phyloP scores from a whole-genome alignment of 2,329 filamentous ascomycete species.

The Tolypocladium amazonense region DNA sequence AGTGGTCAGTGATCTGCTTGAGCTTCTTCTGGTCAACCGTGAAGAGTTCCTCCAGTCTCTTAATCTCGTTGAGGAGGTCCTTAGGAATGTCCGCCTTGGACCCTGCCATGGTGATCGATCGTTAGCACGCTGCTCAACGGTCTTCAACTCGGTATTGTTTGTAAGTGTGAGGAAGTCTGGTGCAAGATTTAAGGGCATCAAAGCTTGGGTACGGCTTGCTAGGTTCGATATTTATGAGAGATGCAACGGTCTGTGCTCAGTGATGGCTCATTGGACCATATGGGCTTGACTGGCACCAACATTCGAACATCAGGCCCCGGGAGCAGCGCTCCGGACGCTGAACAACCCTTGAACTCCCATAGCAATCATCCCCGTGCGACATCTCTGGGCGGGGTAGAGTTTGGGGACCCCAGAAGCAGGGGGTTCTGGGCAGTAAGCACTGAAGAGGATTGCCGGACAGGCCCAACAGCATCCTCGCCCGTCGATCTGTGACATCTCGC shows the following conservation, averaged over 20 bases:
- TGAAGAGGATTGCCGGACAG: not conserved
- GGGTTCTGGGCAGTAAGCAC: not conserved
- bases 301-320: not conserved
- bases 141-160: not conserved
- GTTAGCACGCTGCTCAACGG: conserved; percentile 3
- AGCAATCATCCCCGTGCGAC: not conserved
- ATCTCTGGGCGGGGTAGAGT: not conserved
- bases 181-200: not conserved
- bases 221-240: not conserved
- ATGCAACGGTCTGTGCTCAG: not conserved
- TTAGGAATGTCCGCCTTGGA: conserved; percentile 87
- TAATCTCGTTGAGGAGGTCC: conserved; percentile 70
- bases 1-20: conserved; percentile 84
- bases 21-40: conserved; percentile 68
- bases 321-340: not conserved
- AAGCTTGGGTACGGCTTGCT: not conserved
- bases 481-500: not conserved
- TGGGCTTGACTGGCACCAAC: not conserved
- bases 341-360: not conserved
- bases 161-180: not conserved
- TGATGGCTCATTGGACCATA: not conserved
- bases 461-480: not conserved
- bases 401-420: not conserved
- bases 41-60: conserved; percentile 74
- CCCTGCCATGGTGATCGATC: conserved; percentile 38